phyloP scores from a whole-genome alignment of 352 stramenopile genomes.

The Globisporangium solare region DNA sequence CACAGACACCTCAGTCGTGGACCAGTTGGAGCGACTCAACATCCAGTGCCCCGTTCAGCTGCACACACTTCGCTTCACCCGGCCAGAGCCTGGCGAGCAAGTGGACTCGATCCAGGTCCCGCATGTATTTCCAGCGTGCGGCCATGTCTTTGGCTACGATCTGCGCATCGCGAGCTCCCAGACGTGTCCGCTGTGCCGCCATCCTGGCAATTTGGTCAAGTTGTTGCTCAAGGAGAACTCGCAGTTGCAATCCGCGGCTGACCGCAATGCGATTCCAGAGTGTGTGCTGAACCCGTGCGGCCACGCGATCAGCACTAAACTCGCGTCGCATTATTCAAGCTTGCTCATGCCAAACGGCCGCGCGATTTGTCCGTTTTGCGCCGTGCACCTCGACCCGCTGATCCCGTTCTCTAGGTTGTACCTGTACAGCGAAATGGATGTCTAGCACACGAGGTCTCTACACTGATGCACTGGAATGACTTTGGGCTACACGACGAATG shows the following conservation, averaged over 20 bases:
- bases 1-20: conserved; percentile 42
- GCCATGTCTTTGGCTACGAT: conserved; percentile 80
- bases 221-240: conserved; percentile 75
- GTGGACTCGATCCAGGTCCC: conserved; percentile 52
- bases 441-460: conserved; percentile 4
- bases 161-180: conserved; percentile 53
- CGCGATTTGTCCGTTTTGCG: conserved; percentile 78
- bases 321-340: conserved; percentile 53
- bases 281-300: conserved; percentile 81
- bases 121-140: conserved; percentile 71
- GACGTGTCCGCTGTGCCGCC: conserved; percentile 65
- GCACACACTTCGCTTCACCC: conserved; percentile 58
- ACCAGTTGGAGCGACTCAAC: conserved; percentile 64
- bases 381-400: conserved; percentile 54
- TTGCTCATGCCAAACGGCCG: conserved; percentile 73
- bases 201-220: conserved; percentile 55
- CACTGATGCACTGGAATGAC: too few species aligned
- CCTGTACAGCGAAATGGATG: conserved; percentile 58
- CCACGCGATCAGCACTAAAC: conserved; percentile 65
- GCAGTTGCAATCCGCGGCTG: conserved; percentile 51
- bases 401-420: conserved; percentile 72
- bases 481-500: too few species aligned
- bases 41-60: conserved; percentile 77
- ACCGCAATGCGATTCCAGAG: conserved; percentile 60
- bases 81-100: conserved; percentile 28